Base-by-base conservation (phyloP, 2,329 filamentous ascomycete species). In the Cladophialophora exuberans region DNA sequence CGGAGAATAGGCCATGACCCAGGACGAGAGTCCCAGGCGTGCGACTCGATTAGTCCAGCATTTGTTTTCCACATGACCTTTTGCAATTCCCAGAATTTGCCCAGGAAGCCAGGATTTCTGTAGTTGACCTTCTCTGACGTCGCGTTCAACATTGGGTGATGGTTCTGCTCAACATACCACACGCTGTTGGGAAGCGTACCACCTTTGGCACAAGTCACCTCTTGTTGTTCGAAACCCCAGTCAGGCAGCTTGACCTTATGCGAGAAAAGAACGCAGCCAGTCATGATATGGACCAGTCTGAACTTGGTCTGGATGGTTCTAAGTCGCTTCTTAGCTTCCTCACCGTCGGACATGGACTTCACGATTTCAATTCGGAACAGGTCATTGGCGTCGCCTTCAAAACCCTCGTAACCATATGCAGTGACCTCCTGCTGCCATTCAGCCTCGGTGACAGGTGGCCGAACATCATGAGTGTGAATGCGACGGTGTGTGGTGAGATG, bases 51-150 rank as follows among this genome's bases (percentile, higher is more conserved):
- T 44, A 99, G 84, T 38, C 94, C 94, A 26, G 94, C 94, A 69
- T 99, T 99, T 30, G 94, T 99, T 66, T 83, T 91, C 94, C 94
- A 99, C 94, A 99, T 99, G 61, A 99, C 94, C 73, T 89, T 87
- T 70, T 99, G 92, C 39, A 99, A 81, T 76, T 99, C 94, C 84
- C 88, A 91, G 78, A 99, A 99, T 73, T 99, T 99, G 67, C 90
- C 90, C 60, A 99, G 86, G 83, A 99, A 99, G 23, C 93, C 91
- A 11, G 93, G 94, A 65, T 92, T 87, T 66, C 84, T 85, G 76
- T 99, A 99, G 76, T 97, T 99, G 74, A 96, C 93, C 77, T 90
- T 96, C 71, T 97, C 94, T 11, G 90, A 86, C 61, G 87, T 81
- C 2, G 81, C 79, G 18, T 84, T 83, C 49, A 97, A 82, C 66